These are phyloP conservation scores for Tetracladium maxilliforme DNA, from an alignment of 2,329 filamentous ascomycete genomes.

Conservation along the genomic window DNA sequence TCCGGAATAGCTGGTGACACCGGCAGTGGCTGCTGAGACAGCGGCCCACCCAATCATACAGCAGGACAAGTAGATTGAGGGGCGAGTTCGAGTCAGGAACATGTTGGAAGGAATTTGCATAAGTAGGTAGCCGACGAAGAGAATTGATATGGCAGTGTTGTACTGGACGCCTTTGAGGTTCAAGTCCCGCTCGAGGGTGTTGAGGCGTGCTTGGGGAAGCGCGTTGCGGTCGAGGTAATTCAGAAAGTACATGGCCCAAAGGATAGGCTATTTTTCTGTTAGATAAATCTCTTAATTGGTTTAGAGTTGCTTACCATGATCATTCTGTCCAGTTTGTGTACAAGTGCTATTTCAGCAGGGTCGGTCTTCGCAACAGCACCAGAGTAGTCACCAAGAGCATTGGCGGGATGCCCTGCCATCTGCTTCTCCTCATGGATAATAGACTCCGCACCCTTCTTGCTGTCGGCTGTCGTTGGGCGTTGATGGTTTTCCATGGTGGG, in stretches of 20 bases:
- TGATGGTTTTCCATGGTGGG: no score
- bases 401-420: slow-evolving; percentile 37
- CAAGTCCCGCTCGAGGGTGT: slow-evolving; percentile 16
- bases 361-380: slow-evolving; percentile 17
- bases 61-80: slow-evolving; percentile 24
- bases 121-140: slow-evolving; percentile 14
- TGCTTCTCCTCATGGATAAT: slow-evolving; percentile 32
- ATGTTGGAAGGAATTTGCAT: slow-evolving; percentile 23
- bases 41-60: slow-evolving; percentile 19
- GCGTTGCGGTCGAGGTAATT: slow-evolving; percentile 16
- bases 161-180: slow-evolving; percentile 19
- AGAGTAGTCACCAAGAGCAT: slow-evolving; percentile 26
- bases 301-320: slow-evolving; percentile 12
- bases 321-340: slow-evolving; percentile 18
- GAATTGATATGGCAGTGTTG: slow-evolving; percentile 12
- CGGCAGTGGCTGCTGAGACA: slow-evolving; percentile 16
- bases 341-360: slow-evolving; percentile 18
- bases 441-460: slow-evolving; percentile 16
- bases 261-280: slow-evolving; percentile 11
- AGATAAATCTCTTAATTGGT: background rate
- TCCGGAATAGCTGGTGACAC: slow-evolving; percentile 21
- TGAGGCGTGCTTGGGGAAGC: slow-evolving; percentile 15
- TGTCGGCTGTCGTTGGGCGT: no score
- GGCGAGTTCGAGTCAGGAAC: slow-evolving; percentile 19
- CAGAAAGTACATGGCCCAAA: slow-evolving; percentile 16